Evolutionary conservation across 2,329 filamentous ascomycete genomes (phyloP), one percentile per base, ranked within the genome.

Genomic region (Zasmidium cellare): DNA sequence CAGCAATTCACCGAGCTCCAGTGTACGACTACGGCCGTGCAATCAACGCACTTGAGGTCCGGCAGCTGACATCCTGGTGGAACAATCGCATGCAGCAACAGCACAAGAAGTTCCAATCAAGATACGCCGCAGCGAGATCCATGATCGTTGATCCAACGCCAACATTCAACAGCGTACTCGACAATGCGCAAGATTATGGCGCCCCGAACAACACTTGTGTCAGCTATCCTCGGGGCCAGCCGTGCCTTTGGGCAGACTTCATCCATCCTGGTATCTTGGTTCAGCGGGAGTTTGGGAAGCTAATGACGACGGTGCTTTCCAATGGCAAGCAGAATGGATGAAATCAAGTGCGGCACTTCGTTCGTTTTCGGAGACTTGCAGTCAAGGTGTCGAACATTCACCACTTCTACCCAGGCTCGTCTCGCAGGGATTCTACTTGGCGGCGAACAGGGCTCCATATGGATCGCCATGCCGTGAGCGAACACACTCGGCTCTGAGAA

Each of bases 191-290:
- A 12, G 9, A 14, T 12, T 58, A 56, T 45, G 58, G 58, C 12
- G 58, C 55, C n/a, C 55, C 55, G 23, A 60, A 60, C 44, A 51
- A 23, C n/a, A 58, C 58, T 1, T 57, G 55, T 25, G 55, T 19
- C 11, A 60, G 55, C 12, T 46, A 47, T 14, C 55, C 55, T 5
- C 55, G 19, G n/a, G 58, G 55, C 9, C 51, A 61, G 35, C 55
- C 58, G 5, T 61, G 58, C 49, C 20, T 61, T 14, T 58, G 58
- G 58, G 46, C 44, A 9, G 56, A 61, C 3, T 61, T 61, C 9
- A 53, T 53, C 11, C 55, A 61, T 53, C 51, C 58, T 3, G 58
- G 58, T 2, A 22, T 61, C 7, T 48, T 46, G 22, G 19, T 61
- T 18, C 58, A 61, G 23, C 46, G 45, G 23, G 46, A 38, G 3